Percentiles rank a stretch among this genome's conserved stretches.
These are phyloP conservation scores for Centella asiatica DNA, from an alignment of 129 eudicot species.

Conservation along the genomic window DNA sequence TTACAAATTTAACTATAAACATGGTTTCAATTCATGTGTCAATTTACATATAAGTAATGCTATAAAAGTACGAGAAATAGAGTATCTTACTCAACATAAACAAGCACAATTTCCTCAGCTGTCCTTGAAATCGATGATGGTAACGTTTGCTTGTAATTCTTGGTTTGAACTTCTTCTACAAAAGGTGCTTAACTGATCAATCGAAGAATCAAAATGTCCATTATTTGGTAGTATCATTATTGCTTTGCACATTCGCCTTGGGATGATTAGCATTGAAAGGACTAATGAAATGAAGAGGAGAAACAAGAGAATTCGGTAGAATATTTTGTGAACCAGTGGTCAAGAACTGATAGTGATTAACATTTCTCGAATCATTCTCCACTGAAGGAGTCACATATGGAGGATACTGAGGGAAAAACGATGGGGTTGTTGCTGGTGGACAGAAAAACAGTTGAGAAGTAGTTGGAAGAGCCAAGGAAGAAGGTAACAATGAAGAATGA, in stretches of 20 bases:
- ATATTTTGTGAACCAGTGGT: slow-evolving; percentile 41
- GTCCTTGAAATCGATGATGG: background rate
- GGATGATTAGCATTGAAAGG: slow-evolving; percentile 25
- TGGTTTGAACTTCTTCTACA: no score
- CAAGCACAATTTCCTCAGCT: background rate
- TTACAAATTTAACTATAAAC: background rate
- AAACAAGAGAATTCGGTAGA: slow-evolving; percentile 32
- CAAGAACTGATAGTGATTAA: slow-evolving; percentile 38
- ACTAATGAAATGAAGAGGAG: slow-evolving; percentile 34
- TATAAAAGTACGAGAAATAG: no score
- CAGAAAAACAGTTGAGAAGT: slow-evolving; percentile 45
- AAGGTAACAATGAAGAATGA: slow-evolving; percentile 9
- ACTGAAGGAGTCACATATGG: slow-evolving; percentile 22
- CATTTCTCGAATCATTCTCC: slow-evolving; percentile 37
- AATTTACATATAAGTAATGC: no score
- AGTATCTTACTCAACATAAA: background rate
- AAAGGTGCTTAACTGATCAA: no score
- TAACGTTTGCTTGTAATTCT: no score
- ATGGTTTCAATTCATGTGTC: background rate
- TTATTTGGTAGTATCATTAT: background rate
- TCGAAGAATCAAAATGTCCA: no score
- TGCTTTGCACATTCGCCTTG: slow-evolving; percentile 21
- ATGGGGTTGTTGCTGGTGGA: slow-evolving; percentile 38
- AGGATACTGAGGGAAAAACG: slow-evolving; percentile 30
- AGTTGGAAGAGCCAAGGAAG: slow-evolving; percentile 21